Base-by-base conservation (phyloP, 106 monocot species). In the Agapanthus africanus region DNA sequence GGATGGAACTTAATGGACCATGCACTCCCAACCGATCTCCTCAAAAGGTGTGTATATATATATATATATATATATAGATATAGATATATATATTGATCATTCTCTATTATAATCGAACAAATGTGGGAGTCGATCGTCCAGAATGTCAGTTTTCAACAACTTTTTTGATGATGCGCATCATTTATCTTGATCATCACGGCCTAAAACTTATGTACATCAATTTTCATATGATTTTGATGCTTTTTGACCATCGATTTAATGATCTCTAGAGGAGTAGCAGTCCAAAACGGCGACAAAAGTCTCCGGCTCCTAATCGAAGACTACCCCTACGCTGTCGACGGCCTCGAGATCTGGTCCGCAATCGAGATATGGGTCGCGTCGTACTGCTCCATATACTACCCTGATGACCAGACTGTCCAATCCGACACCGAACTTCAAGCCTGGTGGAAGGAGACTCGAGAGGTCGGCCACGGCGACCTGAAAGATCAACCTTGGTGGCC, bases 401-500 rank as follows among this genome's bases (percentile, higher is more conserved):
- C 70, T 0, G 16, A 33, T 59, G 85, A 91, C 70, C 3, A 1
- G 8, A 0, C 37, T 4, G n/a, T 73, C 65, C 73, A 51, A 38
- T 11, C 42, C 11, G 73, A 73, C 65, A 4, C 44, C 0, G 84
- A 91, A 60, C 74, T 91, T 18, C 91, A 87, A 60, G 49, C 74
- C 4, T 91, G 91, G 87, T 91, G 91, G 91, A 74, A 61, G 66
- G 91, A 91, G 69, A 52, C 79, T 10, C 77, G 77, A 6, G 75
- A 88, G 22, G 81, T 83, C 2, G 91, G 94, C 6, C 91, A 95
- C 28, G 91, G 88, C 37, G 94, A 95, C 75, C 72, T 76, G 71
- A 83, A 85, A 72, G 65, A 91, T 50, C 84, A 79, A 70, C 19
- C 78, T 0, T 95, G 94, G 94, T 95, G 94, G 94, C 85, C 88